Conservation (phyloP, 2,329 filamentous ascomycete species). For the Sclerotinia sclerotiorum region DNA sequence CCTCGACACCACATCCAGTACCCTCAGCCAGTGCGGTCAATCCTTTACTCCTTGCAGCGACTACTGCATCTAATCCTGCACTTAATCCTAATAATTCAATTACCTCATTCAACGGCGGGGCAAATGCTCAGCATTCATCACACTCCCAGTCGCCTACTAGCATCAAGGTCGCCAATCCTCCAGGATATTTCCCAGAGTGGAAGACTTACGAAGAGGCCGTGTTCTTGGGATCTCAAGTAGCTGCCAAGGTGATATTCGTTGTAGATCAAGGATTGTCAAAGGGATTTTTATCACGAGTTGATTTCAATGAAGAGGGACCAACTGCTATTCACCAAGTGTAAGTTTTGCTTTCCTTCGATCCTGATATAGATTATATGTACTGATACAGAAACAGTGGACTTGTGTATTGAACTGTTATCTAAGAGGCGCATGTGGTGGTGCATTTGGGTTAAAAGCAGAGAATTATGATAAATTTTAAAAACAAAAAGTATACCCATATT, state of each 20-base stretch:
- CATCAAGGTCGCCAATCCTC: slow-evolving; percentile 64
- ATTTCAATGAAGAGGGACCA: slow-evolving; percentile 42
- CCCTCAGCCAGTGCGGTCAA: slow-evolving; percentile 69
- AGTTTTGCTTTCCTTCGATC: slow-evolving; percentile 25
- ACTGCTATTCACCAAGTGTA: slow-evolving; percentile 42
- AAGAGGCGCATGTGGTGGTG: slow-evolving; percentile 14
- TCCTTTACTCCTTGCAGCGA: slow-evolving; percentile 87
- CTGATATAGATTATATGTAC: not conserved
- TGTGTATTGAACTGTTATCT: slow-evolving; percentile 16
- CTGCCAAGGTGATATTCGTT: slow-evolving; percentile 69
- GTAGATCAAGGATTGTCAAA: slow-evolving; percentile 62
- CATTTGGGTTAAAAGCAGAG: slow-evolving; percentile 2
- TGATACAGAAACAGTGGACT: slow-evolving; percentile 18
- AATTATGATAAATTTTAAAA: slow-evolving; percentile 13
- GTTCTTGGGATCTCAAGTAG: slow-evolving; percentile 71
- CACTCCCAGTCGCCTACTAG: slow-evolving; percentile 68
- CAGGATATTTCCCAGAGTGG: slow-evolving; percentile 71
- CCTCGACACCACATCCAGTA: slow-evolving; percentile 53
- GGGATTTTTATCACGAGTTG: slow-evolving; percentile 63
- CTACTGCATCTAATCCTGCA: slow-evolving; percentile 55
- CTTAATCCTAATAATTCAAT: slow-evolving; percentile 44
- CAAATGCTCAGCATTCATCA: slow-evolving; percentile 50
- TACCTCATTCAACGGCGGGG: slow-evolving; percentile 38
- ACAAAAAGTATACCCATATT: slow-evolving; percentile 21
- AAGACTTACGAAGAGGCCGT: slow-evolving; percentile 58